phyloP scores from a whole-genome alignment of 208 protist species.

The Wallacemonas rigidus region DNA sequence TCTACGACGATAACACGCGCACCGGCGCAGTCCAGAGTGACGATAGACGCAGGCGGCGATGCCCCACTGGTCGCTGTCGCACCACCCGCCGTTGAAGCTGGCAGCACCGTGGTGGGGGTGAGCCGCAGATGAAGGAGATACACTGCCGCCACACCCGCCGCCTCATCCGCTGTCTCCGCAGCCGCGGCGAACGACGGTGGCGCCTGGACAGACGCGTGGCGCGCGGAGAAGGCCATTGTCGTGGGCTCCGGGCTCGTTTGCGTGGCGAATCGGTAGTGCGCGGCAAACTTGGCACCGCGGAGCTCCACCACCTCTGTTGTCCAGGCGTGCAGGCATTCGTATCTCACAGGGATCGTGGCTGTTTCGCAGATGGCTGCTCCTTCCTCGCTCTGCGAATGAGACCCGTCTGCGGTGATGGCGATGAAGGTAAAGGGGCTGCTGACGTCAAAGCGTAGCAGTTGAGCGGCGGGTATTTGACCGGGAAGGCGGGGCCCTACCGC shows the following conservation, averaged over 20 bases:
- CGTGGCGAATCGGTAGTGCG: constrained; percentile 13
- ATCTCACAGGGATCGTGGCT: not conserved
- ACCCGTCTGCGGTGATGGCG: not conserved
- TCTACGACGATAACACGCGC: constrained; percentile 6
- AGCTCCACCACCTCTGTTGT: constrained; percentile 5
- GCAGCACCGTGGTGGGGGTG: not conserved
- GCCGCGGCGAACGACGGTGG: not conserved
- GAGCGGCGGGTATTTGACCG: not conserved
- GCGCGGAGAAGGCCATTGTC: not conserved
- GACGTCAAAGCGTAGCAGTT: constrained; percentile 4
- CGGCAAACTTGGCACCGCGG: constrained; percentile 1
- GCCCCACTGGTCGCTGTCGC: not conserved
- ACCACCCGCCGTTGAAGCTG: not conserved
- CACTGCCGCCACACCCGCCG: not conserved
- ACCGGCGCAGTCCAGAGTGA: constrained; percentile 7
- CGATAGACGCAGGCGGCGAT: not conserved
- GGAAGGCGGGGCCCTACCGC: not conserved
- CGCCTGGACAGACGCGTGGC: constrained; percentile 10
- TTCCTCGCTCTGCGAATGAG: not conserved
- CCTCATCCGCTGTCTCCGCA: not conserved
- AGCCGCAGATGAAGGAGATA: constrained; percentile 13
- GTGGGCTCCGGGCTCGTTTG: not conserved
- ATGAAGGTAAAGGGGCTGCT: not conserved
- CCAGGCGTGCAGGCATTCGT: constrained; percentile 15
- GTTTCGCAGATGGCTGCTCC: not conserved